These are phyloP conservation scores for Parastagonospora avenae DNA, from an alignment of 2,329 filamentous ascomycete genomes.

Conservation along the genomic window DNA sequence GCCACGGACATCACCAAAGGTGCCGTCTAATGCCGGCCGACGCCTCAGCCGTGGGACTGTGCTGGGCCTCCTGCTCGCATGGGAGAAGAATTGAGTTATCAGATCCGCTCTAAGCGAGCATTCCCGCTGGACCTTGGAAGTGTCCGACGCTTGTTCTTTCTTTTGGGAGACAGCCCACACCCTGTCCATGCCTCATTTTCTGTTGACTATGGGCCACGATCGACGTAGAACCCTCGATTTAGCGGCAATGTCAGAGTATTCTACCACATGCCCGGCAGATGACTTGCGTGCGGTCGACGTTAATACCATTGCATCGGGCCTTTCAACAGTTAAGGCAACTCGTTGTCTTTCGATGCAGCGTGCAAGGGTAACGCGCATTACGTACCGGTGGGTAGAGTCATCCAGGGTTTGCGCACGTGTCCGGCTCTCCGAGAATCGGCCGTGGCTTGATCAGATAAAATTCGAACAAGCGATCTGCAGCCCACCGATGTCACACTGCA, in stretches of 20 bases:
- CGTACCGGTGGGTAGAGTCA: constrained; percentile 6
- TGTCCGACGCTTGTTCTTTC: neutral
- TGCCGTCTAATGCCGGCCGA: neutral
- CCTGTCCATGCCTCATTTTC: neutral
- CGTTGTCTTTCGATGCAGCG: constrained; percentile 9
- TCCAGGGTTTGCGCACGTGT: constrained; percentile 2
- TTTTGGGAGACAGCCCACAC: neutral
- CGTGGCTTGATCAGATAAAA: constrained; percentile 37
- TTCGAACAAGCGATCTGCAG: neutral
- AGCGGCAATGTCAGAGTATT: neutral
- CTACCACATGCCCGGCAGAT: constrained; percentile 3
- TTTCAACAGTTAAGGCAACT: constrained; percentile 7
- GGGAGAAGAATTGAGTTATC: constrained; percentile 21
- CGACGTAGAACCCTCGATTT: constrained; percentile 1
- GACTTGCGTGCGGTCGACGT: constrained; percentile 8
- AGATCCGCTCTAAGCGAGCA: constrained; percentile 30
- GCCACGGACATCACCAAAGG: constrained; percentile 4
- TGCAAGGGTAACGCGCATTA: constrained; percentile 4
- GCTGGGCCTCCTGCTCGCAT: constrained; percentile 16
- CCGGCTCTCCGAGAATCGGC: constrained; percentile 29
- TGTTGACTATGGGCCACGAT: constrained; percentile 7
- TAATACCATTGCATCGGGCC: constrained; percentile 10
- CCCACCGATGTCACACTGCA: constrained; percentile 30
- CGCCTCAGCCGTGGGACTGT: neutral
- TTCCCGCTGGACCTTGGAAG: neutral